phyloP scores from a whole-genome alignment of 805 yeast species.

The Teunomyces tritomae region DNA sequence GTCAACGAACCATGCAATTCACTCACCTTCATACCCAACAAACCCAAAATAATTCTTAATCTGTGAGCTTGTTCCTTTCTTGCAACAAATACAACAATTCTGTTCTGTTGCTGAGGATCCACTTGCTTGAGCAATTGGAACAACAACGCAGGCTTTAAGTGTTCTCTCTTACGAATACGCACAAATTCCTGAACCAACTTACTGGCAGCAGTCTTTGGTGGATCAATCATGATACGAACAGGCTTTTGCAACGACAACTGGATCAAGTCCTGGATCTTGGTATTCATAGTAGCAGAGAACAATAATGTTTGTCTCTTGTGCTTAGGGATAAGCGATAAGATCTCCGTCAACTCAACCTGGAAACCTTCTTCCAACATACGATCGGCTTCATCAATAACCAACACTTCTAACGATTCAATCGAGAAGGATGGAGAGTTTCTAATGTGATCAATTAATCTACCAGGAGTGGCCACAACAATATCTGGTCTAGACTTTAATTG shows the following conservation, averaged over 20 bases:
- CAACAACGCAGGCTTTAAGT: constrained; percentile 77
- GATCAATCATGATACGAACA: constrained; percentile 91
- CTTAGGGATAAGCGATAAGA: constrained; percentile 76
- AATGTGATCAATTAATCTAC: constrained; percentile 95
- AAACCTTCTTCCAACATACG: constrained; percentile 99
- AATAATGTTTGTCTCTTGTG: constrained; percentile 88
- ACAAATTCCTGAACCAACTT: constrained; percentile 92
- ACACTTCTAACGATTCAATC: constrained; percentile 86
- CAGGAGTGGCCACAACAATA: constrained; percentile 96
- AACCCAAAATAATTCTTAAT: constrained; percentile 71
- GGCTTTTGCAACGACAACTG: constrained; percentile 88
- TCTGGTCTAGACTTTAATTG: constrained; percentile 91
- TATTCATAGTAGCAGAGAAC: constrained; percentile 98
- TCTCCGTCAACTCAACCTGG: constrained; percentile 91
- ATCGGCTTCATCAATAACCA: constrained; percentile 97
- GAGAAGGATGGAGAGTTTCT: constrained; percentile 91
- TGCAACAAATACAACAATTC: constrained; percentile 88
- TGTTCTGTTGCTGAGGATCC: constrained; percentile 58
- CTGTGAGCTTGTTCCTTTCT: constrained; percentile 90
- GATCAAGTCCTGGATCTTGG: constrained; percentile 81
- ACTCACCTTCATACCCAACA: constrained; percentile 71
- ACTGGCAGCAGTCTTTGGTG: constrained; percentile 92
- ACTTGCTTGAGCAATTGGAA: constrained; percentile 66
- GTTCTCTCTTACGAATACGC: constrained; percentile 87
- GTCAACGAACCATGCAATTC: constrained; percentile 82